phyloP scores from a whole-genome alignment of 306 rosid species.

The Alnus glutinosa region DNA sequence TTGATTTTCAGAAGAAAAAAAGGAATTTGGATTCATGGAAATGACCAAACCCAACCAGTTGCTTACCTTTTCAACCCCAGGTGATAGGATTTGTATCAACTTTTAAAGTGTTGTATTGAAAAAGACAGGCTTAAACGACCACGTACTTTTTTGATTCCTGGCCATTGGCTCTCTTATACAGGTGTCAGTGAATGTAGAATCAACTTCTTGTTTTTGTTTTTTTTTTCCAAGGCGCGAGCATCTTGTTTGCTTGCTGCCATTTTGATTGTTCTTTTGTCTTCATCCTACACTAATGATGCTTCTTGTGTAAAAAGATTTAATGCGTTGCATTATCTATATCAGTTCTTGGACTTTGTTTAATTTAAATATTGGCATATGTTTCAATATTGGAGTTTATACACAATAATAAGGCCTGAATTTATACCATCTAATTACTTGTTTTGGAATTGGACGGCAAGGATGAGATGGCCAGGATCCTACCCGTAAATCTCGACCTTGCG shows the following conservation, averaged over 20 bases:
- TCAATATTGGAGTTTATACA: no score
- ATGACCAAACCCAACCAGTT: conserved; percentile 28
- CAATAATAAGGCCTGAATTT: no score
- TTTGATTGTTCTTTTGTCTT: conserved; percentile 7
- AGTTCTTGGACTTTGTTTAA: no score
- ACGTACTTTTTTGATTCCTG: conserved; percentile 32
- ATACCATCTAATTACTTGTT: no score
- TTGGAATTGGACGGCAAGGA: no score
- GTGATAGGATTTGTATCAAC: conserved; percentile 16
- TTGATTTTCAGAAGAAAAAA: conserved; percentile 33
- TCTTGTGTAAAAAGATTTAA: conserved; percentile 25
- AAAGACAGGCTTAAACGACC: conserved; percentile 30
- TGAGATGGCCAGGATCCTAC: no score
- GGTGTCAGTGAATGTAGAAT: conserved; percentile 36
- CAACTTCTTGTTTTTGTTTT: conserved; percentile 19
- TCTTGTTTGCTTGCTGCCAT: conserved; percentile 12
- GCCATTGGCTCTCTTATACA: conserved; percentile 35
- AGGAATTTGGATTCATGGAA: conserved; percentile 23
- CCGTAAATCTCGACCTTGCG: no score
- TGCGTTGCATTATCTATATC: not conserved
- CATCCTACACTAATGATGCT: conserved; percentile 11
- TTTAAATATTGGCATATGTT: no score
- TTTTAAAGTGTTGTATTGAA: conserved; percentile 24
- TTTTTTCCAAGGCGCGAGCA: conserved; percentile 5
- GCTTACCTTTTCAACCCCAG: conserved; percentile 26